Conservation (phyloP, 2,329 filamentous ascomycete species). For the Aspergillus ochraceus region DNA sequence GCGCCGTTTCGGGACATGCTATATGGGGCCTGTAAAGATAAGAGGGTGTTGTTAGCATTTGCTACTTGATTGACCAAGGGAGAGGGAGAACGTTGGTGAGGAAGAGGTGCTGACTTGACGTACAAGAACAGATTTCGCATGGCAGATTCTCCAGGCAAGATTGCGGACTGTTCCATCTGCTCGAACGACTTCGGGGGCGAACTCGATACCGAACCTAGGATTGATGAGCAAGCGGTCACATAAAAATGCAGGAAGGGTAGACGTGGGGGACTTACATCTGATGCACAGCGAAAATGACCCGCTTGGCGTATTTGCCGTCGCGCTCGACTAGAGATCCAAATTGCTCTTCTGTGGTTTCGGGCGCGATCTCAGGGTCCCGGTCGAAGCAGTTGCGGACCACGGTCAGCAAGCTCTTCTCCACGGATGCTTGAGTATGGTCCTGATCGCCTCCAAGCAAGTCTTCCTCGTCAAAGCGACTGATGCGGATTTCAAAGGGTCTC, state of each 20-base stretch:
- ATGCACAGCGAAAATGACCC: constrained; percentile 90
- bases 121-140: constrained; percentile 92
- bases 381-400: constrained; percentile 92
- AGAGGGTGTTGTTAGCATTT: neutral
- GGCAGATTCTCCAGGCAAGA: constrained; percentile 90
- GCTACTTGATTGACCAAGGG: neutral
- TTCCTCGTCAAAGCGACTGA: constrained; percentile 72
- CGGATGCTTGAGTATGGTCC: constrained; percentile 63
- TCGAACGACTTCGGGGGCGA: constrained; percentile 86
- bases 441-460: constrained; percentile 58
- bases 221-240: neutral
- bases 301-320: constrained; percentile 82
- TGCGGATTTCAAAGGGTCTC: constrained; percentile 85
- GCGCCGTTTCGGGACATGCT: constrained; percentile 67
- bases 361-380: constrained; percentile 85
- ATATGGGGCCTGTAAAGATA: constrained; percentile 61
- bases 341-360: constrained; percentile 71
- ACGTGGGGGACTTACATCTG: constrained; percentile 76
- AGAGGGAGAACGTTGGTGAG: neutral
- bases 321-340: constrained; percentile 85
- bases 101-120: constrained; percentile 40
- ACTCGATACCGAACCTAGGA: constrained; percentile 78
- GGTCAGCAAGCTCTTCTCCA: constrained; percentile 76
- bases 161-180: constrained; percentile 90
- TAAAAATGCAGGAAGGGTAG: too few species aligned